Evolutionary conservation across 2,329 filamentous ascomycete genomes (phyloP).

Genomic region (Xylaria polymorpha): DNA sequence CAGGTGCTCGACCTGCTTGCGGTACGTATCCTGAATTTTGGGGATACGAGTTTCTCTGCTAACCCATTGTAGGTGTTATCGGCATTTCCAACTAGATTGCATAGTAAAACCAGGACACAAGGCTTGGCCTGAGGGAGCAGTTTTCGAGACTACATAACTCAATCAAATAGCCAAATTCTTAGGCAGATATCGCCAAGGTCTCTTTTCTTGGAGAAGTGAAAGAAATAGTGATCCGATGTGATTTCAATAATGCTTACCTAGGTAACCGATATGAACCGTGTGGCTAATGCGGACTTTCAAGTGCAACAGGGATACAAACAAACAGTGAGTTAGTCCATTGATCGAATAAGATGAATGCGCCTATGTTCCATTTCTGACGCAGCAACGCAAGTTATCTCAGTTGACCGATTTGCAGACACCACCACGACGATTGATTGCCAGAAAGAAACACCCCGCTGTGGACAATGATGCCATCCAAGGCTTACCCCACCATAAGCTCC

Average conservation of each 20-base stretch:
- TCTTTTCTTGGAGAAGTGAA: neutral
- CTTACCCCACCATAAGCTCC: constrained; percentile 31
- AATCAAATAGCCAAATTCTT: constrained; percentile 18
- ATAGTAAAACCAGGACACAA: neutral
- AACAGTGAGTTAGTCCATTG: neutral
- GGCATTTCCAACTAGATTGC: constrained; percentile 79
- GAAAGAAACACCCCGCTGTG: constrained; percentile 6
- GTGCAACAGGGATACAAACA: neutral
- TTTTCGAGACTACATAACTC: constrained; percentile 20
- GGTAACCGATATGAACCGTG: neutral
- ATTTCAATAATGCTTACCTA: neutral
- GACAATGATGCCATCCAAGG: constrained; percentile 31
- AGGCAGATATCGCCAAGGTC: neutral
- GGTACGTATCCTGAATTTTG: constrained; percentile 65
- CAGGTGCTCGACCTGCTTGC: constrained; percentile 91
- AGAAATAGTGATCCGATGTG: neutral
- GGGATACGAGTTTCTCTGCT: constrained; percentile 6
- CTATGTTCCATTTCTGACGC: neutral
- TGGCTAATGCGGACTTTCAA: neutral
- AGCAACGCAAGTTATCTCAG: neutral
- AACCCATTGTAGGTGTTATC: constrained; percentile 75
- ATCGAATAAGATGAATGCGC: neutral
- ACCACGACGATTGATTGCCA: neutral
- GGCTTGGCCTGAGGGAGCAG: constrained; percentile 9
- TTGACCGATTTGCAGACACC: neutral